Conservation (phyloP, 164 flowering plant species). For the Chimonanthus praecox region DNA sequence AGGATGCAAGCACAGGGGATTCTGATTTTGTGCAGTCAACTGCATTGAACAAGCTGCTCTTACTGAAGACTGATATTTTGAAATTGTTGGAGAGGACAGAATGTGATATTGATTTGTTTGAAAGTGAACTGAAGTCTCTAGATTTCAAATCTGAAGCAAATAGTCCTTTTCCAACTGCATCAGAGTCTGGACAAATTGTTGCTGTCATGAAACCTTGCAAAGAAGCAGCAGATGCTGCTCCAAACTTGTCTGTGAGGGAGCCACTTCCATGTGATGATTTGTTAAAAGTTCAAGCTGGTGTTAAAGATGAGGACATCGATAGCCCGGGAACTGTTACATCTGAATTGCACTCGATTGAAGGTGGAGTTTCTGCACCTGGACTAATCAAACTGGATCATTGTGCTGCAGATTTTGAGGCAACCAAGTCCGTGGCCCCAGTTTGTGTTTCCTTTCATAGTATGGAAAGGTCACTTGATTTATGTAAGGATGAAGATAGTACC, state of each 20-base stretch:
- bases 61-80: constrained; percentile 52
- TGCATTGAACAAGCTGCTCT: constrained; percentile 51
- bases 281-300: constrained; percentile 14
- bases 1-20: constrained; percentile 50
- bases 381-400: constrained; percentile 9
- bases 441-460: constrained; percentile 5
- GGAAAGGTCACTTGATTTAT: constrained; percentile 3
- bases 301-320: constrained; percentile 48
- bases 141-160: constrained; percentile 25
- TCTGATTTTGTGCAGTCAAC: constrained; percentile 45
- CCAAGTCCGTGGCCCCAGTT: constrained; percentile 3
- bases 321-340: constrained; percentile 79
- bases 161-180: constrained; percentile 20
- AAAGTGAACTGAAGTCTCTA: constrained; percentile 62
- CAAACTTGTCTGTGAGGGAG: constrained; percentile 20
- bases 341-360: constrained; percentile 31
- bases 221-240: constrained; percentile 18
- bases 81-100: constrained; percentile 74
- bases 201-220: constrained; percentile 18
- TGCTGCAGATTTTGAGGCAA: constrained; percentile 13
- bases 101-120: constrained; percentile 74
- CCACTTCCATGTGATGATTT: constrained; percentile 11
- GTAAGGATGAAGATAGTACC: constrained; percentile 9
- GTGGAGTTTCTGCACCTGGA: constrained; percentile 16
- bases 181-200: constrained; percentile 27